phyloP scores from a whole-genome alignment of 257 asterid genomes.

The Rehmannia glutinosa region DNA sequence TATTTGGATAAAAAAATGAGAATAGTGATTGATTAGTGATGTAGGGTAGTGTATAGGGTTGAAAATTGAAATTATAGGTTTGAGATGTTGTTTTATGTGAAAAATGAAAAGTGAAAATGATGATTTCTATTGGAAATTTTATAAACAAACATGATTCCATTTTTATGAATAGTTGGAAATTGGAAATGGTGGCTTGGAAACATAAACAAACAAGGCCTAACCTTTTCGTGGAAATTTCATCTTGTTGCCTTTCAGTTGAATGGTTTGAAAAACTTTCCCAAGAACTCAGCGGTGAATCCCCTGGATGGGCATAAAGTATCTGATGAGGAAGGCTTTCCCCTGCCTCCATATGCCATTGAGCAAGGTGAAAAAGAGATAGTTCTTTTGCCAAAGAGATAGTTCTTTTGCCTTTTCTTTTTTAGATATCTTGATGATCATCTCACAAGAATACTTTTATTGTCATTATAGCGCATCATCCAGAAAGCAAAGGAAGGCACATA shows the following conservation, averaged over 20 bases:
- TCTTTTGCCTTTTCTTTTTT: not conserved
- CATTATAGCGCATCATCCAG: constrained; percentile 37
- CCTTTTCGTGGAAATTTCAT: constrained; percentile 9
- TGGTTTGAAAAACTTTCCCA: constrained; percentile 26
- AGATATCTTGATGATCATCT: constrained; percentile 10
- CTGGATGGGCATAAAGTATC: constrained; percentile 27
- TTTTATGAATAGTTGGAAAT: too few species aligned
- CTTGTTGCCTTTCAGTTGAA: constrained; percentile 37
- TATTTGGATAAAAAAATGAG: too few species aligned
- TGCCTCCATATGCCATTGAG: constrained; percentile 23
- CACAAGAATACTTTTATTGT: not conserved
- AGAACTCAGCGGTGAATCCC: constrained; percentile 30
- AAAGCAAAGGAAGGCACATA: constrained; percentile 30
- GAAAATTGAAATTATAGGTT: too few species aligned
- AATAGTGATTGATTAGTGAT: too few species aligned
- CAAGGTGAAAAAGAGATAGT: constrained; percentile 35
- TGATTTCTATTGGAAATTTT: too few species aligned
- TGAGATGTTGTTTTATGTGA: too few species aligned
- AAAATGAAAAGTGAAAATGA: too few species aligned
- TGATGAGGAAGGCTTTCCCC: constrained; percentile 26
- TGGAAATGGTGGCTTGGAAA: too few species aligned
- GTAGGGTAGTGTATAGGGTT: too few species aligned
- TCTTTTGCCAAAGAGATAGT: not conserved
- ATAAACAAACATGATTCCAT: too few species aligned
- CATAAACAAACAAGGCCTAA: too few species aligned